Evolutionary conservation across 129 eudicot species (phyloP), one percentile per base, ranked within the genome.

Genomic region (Ambrosia trifida): DNA sequence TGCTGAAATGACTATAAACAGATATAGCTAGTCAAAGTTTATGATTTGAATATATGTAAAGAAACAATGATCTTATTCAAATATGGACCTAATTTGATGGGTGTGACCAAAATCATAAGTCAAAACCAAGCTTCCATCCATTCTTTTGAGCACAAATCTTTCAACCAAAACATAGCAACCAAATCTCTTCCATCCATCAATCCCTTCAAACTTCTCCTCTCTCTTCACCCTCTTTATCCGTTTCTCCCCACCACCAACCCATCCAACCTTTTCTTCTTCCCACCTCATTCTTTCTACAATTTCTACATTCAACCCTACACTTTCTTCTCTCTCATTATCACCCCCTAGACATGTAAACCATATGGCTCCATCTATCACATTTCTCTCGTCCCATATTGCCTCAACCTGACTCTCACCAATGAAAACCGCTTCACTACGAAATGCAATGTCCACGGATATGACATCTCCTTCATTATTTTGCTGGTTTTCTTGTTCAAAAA

Each of bases 161-260:
- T 92, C 98, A 76, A 92, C 87, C 73, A 92, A 76, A 8, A 83
- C 79, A 85, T 86, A 86, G 33, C 91, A 86, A 56, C 83, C 79
- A 70, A 79, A 84, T 71, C 44, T 86, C 50, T 38, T 77, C 91
- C 91, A 92, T 2, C 14, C 79, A 11, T 73, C 69, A 60, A 17
- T 46, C 32, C 76, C 88, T 66, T 53, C 78, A 71, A 70, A 82
- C 58, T 81, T 44, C 50, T 81, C 87, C 24, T 53, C 81, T 58
- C 38, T 83, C 11, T 51, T 70, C 32, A 88, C 83, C 66, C 49
- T 82, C 33, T 64, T 81, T 75, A 72, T 52, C 50, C 71, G 75
- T 24, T 72, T 71, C 31, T 78, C 81, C 53, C 73, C 79, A 30
- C 70, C 78, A 53, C 80, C 81, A 36, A 85, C 74, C 96, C 96